Evolutionary conservation across 352 stramenopile genomes (phyloP), one percentile per base, ranked within the genome.

Genomic region (Blastocystis sp.): DNA sequence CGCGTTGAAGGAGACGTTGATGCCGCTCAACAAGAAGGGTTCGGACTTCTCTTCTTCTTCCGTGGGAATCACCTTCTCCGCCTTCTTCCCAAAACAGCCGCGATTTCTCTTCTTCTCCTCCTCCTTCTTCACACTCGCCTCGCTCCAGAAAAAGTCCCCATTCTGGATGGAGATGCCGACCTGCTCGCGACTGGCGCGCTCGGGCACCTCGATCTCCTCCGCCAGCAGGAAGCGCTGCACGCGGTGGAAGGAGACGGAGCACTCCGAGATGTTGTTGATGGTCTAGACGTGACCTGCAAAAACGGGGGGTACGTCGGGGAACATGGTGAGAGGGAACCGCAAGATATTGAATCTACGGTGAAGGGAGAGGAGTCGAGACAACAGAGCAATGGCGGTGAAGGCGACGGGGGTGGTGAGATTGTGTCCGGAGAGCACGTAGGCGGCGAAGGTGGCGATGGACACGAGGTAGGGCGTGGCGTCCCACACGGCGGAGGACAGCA

Each of bases 261-360:
- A 95, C 89, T 98, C 95, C 1, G 98, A 93, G 66, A 97, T 92
- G 40, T 92, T 93, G 89, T 98, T 98, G 65, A 99, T 93, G 43
- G 78, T 88, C 78, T 88, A 78, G 52, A 7, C 19, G 41, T 88
- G n/a, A 79, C 2, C 10, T 1, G 14, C 17, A 5, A 40, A 14
- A 38, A 40, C 9, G 9, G 34, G 9, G 11, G 2, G 2, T 38
- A 97, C 95, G 71, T 95, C 91, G 2, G 96, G 96, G 2, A 99
- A 90, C 92, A 98, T 97, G 80, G 96, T 96, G 21, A 99, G 90
- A n/a, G 96, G 96, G 91, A 98, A 98, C 40, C 95, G 93, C 14
- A 98, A 91, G 59, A 98, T 94, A 86, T 98, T 96, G 90, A 98
- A 98, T 41, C 78, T 88, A 56, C 11, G 28, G 2, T 62, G 79